phyloP scores from a whole-genome alignment of 768 basidiomycete species.

The Naganishia vishniacii region DNA sequence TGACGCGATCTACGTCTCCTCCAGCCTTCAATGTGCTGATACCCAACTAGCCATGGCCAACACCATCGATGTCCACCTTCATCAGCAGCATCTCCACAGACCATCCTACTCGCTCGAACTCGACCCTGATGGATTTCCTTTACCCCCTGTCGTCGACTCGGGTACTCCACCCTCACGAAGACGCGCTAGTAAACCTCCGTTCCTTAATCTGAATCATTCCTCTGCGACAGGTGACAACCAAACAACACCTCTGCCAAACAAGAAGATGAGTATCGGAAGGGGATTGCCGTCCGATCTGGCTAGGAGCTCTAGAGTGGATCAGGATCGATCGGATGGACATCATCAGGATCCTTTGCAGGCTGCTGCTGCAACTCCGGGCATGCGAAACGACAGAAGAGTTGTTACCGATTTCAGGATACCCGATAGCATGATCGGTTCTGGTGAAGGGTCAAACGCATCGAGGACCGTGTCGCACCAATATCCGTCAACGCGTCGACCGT shows the following conservation, averaged over 20 bases:
- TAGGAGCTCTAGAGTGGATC: background rate
- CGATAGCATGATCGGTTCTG: background rate
- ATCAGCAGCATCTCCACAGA: too few species aligned
- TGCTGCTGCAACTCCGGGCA: background rate
- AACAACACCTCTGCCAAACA: too few species aligned
- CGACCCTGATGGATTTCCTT: background rate
- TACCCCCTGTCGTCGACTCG: background rate
- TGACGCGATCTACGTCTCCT: too few species aligned
- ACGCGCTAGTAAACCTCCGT: background rate
- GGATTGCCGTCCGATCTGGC: background rate
- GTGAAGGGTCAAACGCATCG: background rate
- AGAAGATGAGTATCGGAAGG: background rate
- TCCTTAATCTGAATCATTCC: background rate
- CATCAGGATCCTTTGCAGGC: too few species aligned
- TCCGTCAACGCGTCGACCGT: background rate
- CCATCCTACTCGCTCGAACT: background rate
- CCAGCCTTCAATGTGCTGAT: too few species aligned
- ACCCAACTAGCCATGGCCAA: too few species aligned
- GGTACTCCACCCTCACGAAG: background rate
- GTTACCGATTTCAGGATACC: background rate
- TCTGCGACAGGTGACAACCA: too few species aligned
- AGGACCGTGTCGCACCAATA: background rate
- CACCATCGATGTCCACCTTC: too few species aligned
- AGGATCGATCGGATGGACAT: background rate
- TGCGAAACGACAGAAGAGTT: background rate